Evolutionary conservation across 2,329 filamentous ascomycete species (phyloP), one percentile per base, ranked within the genome.

Genomic region (Fusarium tricinctum): DNA sequence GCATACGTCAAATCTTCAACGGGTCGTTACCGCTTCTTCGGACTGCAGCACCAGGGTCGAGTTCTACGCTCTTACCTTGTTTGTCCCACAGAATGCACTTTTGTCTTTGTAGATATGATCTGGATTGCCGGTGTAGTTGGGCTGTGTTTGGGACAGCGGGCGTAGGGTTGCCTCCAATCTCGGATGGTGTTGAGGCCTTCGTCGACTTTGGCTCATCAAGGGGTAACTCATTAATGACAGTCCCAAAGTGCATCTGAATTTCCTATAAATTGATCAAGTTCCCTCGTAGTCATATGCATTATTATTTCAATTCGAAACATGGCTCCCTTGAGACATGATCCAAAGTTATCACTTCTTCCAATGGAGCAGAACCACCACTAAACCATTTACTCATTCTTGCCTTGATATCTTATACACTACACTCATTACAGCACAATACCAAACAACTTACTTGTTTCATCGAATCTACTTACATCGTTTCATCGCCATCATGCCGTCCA

Each of bases 1-100:
- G 61, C 59, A 64, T 63, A 59, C 39, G 46, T 65, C 52, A 64
- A 59, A 49, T 63, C 52, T 39, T 59, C 43, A 28, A 19, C 40
- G 35, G 17, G 15, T n/a, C 6, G 38, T 52, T 42, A 64, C 61
- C 61, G 61, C 52, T 45, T 43, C 32, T 65, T 59, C 20, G 17
- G 22, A 26, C 9, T 20, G 19, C 10, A 20, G n/a, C 38, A 23
- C 39, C 35, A 52, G 46, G 51, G 28, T 45, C 46, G 46, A 65
- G 35, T 43, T 38, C 42, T 30, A 43, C 14, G 26, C 38, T 20
- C 17, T 6, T 47, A 13, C 44, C 42, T 7, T 35, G 6, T n/a
- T 15, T 8, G 17, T 14, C 26, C 5, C 47, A 9, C 23, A 9
- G 28, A 22, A 23, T 47, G 52, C 51, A 64, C 46, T 52, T 59